Evolutionary conservation across 2,329 filamentous ascomycete genomes (phyloP), one percentile per base, ranked within the genome.

Genomic region (Verticillium zaregamsianum): DNA sequence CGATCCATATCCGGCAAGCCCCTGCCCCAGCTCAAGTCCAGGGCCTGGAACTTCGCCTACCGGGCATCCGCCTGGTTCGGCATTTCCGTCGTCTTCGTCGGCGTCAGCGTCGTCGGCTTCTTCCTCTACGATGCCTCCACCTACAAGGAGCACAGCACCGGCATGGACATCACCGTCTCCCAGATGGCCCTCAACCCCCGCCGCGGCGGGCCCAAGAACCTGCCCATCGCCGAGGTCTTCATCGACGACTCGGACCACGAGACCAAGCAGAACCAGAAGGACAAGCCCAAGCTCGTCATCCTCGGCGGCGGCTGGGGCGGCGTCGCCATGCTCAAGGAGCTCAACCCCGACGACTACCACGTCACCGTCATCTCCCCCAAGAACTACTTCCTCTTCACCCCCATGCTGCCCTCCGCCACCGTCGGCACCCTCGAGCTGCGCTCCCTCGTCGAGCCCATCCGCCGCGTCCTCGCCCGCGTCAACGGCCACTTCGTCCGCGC

Each of bases 361-460:
- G 89, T 99, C 67, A 98, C 94, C 5, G 90, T 99, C 45, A 90
- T 99, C 54, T 96, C 93, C 14, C 94, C 95, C 0, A 90, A 90
- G 39, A 98, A 98, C 71, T 97, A 98, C 78, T 99, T 99, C 78
- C 79, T 99, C 35, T 99, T 99, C 76, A 99, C 95, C 2, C 95
- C 95, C 0, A 98, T 99, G 93, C 82, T 99, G 54, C 95, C 95
- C 2, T 97, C 93, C 37, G 96, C 95, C 8, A 99, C 96, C 0
- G 95, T 99, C 6, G 96, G 96, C 14, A 99, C 95, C 0, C 81
- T 99, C 35, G 94, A 97, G 72, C 80, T 98, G 70, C 85, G 94
- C 66, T 97, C 93, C 58, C 81, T 99, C 62, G 92, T 97, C 49
- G 95, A 99, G 75, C 95, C 95, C 0, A 91, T 99, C 64, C 87